Percentiles rank a stretch among this genome's conserved stretches.
Conservation (phyloP, 2,329 filamentous ascomycete genomes). For the Trichoderma guizhouense region DNA sequence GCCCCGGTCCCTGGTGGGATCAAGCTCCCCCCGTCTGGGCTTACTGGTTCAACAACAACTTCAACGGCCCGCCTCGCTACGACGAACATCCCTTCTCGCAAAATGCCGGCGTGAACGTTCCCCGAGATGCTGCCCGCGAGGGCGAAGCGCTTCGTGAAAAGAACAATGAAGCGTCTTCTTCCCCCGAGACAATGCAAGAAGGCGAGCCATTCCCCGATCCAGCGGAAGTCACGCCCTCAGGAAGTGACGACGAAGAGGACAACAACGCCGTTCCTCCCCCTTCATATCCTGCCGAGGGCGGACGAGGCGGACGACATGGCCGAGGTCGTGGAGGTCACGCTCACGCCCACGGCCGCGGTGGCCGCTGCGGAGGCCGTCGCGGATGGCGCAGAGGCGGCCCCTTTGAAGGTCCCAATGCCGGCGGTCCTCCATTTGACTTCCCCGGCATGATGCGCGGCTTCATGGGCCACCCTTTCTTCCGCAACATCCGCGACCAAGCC, state of each 20-base stretch:
- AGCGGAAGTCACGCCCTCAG: slow-evolving; percentile 29
- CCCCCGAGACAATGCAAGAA: slow-evolving; percentile 33
- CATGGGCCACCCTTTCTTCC: slow-evolving; percentile 42
- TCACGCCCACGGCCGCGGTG: slow-evolving; percentile 5
- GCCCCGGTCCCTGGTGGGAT: slow-evolving; percentile 1
- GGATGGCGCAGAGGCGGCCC: slow-evolving; percentile 19
- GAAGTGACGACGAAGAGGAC: slow-evolving; percentile 25
- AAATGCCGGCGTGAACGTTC: neutral
- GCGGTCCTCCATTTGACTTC: slow-evolving; percentile 37
- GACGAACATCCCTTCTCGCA: neutral
- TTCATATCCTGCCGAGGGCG: slow-evolving; percentile 19
- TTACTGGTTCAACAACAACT: neutral
- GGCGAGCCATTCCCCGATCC: slow-evolving; percentile 31
- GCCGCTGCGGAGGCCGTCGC: slow-evolving; percentile 4
- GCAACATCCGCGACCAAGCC: slow-evolving; percentile 39
- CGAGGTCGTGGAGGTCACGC: slow-evolving; percentile 5
- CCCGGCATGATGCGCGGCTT: slow-evolving; percentile 39
- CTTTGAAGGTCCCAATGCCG: slow-evolving; percentile 26
- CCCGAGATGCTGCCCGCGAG: slow-evolving; percentile 21
- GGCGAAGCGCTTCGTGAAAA: slow-evolving; percentile 32
- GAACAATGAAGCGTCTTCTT: slow-evolving; percentile 28
- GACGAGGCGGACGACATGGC: slow-evolving; percentile 22
- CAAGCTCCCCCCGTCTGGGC: neutral
- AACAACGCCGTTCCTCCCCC: slow-evolving; percentile 22
- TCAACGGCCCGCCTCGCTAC: neutral